Percentiles rank a stretch among this genome's conserved stretches.
phyloP scores from a whole-genome alignment of 257 asterid genomes.

The Fraxinus anomala region DNA sequence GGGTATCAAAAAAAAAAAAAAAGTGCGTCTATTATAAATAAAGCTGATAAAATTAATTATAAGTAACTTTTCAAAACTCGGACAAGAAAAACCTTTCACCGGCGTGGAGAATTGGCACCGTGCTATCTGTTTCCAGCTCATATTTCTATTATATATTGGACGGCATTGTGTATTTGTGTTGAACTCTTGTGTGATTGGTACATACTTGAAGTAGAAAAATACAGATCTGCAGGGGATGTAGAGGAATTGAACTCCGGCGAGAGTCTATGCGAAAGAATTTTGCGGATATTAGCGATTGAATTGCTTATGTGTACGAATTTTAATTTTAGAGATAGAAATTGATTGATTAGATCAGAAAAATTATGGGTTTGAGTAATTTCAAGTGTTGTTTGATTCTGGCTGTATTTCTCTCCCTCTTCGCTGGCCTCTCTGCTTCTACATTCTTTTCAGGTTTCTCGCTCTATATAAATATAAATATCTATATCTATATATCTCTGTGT shows the following conservation, averaged over 20 bases:
- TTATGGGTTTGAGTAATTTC: slow-evolving; percentile 14
- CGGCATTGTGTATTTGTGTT: too few species aligned
- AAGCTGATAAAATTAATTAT: too few species aligned
- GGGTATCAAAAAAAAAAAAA: too few species aligned
- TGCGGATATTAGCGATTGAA: neutral
- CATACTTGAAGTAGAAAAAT: too few species aligned
- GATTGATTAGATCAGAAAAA: neutral
- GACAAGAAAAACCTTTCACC: too few species aligned
- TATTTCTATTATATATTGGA: too few species aligned
- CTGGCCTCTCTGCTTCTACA: slow-evolving; percentile 28
- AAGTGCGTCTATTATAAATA: too few species aligned
- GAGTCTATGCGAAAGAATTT: neutral
- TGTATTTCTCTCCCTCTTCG: slow-evolving; percentile 22
- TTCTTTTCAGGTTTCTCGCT: slow-evolving; percentile 29
- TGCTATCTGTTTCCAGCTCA: too few species aligned
- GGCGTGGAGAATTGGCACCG: too few species aligned
- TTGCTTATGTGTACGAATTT: neutral
- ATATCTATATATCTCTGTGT: neutral
- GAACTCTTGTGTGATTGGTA: too few species aligned
- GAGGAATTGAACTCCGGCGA: neutral
- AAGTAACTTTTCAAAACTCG: too few species aligned
- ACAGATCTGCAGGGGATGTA: neutral
- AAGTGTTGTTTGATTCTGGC: slow-evolving; percentile 17
- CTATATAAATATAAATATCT: neutral
- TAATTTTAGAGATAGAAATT: neutral